Conservation (phyloP, 768 basidiomycete genomes). For the Panaeolus cyanescens region DNA sequence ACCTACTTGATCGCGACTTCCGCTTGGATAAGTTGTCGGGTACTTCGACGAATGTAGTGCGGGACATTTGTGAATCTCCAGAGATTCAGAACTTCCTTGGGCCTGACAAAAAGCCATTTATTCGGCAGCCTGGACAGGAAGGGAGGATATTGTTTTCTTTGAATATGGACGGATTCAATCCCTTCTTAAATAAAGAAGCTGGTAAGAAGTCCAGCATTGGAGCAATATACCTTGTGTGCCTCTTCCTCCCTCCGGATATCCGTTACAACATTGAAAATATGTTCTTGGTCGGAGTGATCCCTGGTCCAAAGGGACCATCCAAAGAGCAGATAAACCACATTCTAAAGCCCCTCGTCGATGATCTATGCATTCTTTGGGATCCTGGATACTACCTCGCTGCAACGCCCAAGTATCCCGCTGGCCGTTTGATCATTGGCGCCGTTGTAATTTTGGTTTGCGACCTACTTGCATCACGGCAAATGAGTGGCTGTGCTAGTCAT, state of each 20-base stretch:
- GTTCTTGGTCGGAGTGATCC: constrained; percentile 7
- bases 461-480: constrained; percentile 1
- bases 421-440: constrained; percentile 2
- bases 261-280: constrained; percentile 5
- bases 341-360: constrained; percentile 5
- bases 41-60: background rate
- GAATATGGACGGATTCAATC: constrained; percentile 4
- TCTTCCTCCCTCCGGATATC: background rate
- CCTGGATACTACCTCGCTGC: background rate
- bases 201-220: constrained; percentile 4
- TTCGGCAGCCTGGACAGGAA: background rate
- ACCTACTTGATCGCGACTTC: constrained; percentile 12
- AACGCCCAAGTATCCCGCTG: background rate
- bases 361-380: background rate
- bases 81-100: background rate
- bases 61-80: constrained; percentile 9
- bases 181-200: background rate
- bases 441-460: constrained; percentile 2
- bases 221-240: constrained; percentile 4
- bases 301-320: constrained; percentile 3
- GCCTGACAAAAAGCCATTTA: constrained; percentile 3
- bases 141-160: background rate
- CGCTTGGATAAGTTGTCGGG: background rate
- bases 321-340: constrained; percentile 8
- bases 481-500: constrained; percentile 3